Evolutionary conservation across 805 yeast species (phyloP).

Genomic region (Teunomyces stri): DNA sequence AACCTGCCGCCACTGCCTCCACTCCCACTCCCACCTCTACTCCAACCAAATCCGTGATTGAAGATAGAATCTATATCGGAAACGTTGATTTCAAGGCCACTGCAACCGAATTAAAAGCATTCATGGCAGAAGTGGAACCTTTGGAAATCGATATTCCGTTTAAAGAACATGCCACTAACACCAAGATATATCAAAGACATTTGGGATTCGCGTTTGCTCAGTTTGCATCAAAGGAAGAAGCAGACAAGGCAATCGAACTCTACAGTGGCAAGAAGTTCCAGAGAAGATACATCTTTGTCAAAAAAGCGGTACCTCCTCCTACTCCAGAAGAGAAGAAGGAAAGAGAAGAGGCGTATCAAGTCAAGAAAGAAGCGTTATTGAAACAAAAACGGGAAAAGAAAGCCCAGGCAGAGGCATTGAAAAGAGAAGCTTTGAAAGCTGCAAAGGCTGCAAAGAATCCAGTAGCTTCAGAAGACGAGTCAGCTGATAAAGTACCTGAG

Average conservation of each 20-base stretch:
- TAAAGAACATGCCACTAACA: conserved; percentile 35
- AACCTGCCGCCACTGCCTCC: conserved; percentile 1
- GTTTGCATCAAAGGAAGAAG: conserved; percentile 43
- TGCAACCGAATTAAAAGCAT: conserved; percentile 43
- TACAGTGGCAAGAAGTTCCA: conserved; percentile 44
- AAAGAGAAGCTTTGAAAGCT: conserved; percentile 12
- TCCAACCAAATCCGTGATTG: conserved; percentile 29
- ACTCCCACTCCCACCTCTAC: neutral
- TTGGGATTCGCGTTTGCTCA: conserved; percentile 63
- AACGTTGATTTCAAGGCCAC: conserved; percentile 43
- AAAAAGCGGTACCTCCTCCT: conserved; percentile 52
- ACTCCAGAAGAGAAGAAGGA: conserved; percentile 43
- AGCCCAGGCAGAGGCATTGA: conserved; percentile 17
- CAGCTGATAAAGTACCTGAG: conserved; percentile 28
- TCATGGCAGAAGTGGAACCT: conserved; percentile 48
- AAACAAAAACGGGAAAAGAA: conserved; percentile 16
- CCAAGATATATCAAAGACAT: conserved; percentile 39
- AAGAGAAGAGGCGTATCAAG: conserved; percentile 33
- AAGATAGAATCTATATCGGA: conserved; percentile 45
- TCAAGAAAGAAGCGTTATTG: conserved; percentile 16
- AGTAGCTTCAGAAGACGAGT: conserved; percentile 2
- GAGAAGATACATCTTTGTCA: conserved; percentile 48
- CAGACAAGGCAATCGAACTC: conserved; percentile 43
- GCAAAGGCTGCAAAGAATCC: conserved; percentile 6
- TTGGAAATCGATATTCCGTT: conserved; percentile 51